These are phyloP conservation scores for Eucalyptus virginea DNA, from an alignment of 345 rosid genomes.

Conservation along the genomic window DNA sequence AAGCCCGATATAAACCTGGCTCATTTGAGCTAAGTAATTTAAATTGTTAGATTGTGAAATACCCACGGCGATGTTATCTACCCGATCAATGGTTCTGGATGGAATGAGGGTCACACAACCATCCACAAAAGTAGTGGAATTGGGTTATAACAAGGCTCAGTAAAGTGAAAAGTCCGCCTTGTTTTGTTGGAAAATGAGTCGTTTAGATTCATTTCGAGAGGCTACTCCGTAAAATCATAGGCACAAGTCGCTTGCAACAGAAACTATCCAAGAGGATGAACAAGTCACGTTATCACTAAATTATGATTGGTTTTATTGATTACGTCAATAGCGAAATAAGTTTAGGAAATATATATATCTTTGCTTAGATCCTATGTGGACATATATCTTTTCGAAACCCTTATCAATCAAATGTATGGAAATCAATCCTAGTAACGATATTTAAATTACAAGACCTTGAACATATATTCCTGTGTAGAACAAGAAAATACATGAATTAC, in stretches of 20 bases:
- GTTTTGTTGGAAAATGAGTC: neutral
- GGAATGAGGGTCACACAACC: neutral
- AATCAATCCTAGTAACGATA: neutral
- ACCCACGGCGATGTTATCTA: fast-evolving
- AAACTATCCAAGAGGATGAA: neutral
- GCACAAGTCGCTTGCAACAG: fast-evolving
- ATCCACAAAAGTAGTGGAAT: neutral
- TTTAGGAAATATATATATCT: neutral
- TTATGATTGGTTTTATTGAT: neutral
- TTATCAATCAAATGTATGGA: neutral
- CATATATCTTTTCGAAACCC: neutral
- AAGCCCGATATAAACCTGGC: neutral
- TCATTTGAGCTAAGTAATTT: neutral
- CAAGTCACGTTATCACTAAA: neutral
- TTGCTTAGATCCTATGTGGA: fast-evolving
- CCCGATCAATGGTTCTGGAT: neutral
- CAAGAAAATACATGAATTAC: neutral
- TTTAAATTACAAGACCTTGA: neutral
- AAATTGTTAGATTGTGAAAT: neutral
- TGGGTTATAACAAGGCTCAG: neutral
- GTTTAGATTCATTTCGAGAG: neutral
- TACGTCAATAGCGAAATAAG: fast-evolving
- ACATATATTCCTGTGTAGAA: neutral
- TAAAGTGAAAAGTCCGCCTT: neutral
- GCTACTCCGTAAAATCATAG: neutral